Evolutionary conservation across 176 grass and related monocot genomes (phyloP), one percentile per base, ranked within the genome.

Genomic region (Oropetium thomaeum): DNA sequence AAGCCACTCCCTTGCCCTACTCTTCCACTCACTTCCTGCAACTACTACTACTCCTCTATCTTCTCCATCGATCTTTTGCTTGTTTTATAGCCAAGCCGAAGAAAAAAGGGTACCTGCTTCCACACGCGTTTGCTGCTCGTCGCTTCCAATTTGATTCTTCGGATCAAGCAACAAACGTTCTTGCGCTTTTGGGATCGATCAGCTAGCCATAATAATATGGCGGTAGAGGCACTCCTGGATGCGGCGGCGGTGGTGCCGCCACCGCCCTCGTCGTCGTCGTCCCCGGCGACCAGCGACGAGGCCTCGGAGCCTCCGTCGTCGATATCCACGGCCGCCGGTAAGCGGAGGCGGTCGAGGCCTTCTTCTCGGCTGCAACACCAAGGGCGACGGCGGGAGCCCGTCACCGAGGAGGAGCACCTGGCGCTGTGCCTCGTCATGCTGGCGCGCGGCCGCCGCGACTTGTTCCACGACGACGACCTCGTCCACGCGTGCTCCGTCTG

Each of bases 401-500:
- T n/a, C 0, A 76, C 75, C 6, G 89, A 94, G 80, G 94, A 97
- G 64, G 88, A 94, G 76, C 83, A 92, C 65, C 84, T 94, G 10
- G 88, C 91, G 39, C 63, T 92, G 15, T 98, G 89, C 82, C 95
- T 98, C 51, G 48, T 98, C 66, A 94, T 84, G 88, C 69, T 98
- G 10, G 69, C 90, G 2, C 61, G 79, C n/a, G 94, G 84, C 34
- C 38, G 44, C 29, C 75, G 88, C 69, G 68, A 67, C 58, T 39
- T 31, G 37, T 20, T n/a, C 83, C 91, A 90, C 89, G 73, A 26
- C 48, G 3, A 32, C 54, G 29, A 49, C 13, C 48, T n/a, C 35
- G 7, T 41, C 83, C 91, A 90, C 89, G 73, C 87, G 62, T 93
- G 91, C 79, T 89, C 89, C 29, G 70, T 96, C 66, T 96, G 92